A percentile compares a stretch with the other conserved stretches of the same genome.
Evolutionary conservation across 768 basidiomycete species (phyloP).

Genomic region (Psilocybe subaeruginosa): DNA sequence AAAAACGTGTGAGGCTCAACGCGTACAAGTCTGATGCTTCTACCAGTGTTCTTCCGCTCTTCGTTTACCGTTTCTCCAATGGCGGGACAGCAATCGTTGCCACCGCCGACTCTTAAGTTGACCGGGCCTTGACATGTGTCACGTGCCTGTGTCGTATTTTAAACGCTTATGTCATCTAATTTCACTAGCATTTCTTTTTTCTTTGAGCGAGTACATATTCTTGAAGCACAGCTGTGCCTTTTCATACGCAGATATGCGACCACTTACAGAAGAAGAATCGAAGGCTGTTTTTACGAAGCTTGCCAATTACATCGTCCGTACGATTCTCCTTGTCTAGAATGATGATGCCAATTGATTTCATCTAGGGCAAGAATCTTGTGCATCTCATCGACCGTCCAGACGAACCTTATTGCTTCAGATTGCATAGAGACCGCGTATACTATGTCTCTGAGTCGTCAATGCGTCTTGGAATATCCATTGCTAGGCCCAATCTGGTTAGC

Average conservation of each 20-base stretch:
- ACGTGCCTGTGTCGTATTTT: no score
- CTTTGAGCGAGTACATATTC: no score
- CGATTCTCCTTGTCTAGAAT: neutral
- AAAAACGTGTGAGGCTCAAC: no score
- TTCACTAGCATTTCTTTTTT: no score
- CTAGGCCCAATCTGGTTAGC: constrained; percentile 88
- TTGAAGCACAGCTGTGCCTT: no score
- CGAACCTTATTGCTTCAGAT: constrained; percentile 93
- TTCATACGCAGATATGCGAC: constrained; percentile 66
- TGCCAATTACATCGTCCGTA: constrained; percentile 91
- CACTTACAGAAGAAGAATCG: constrained; percentile 95
- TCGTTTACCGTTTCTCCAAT: no score
- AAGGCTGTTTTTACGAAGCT: constrained; percentile 96
- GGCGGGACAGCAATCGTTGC: no score
- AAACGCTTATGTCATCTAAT: no score
- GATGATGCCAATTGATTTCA: constrained; percentile 2
- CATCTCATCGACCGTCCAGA: constrained; percentile 94
- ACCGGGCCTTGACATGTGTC: no score
- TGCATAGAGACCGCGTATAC: constrained; percentile 94
- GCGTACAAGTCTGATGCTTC: no score
- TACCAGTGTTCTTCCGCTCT: no score
- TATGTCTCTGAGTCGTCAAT: constrained; percentile 96
- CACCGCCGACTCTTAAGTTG: no score
- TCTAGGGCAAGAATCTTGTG: constrained; percentile 92
- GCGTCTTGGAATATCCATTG: constrained; percentile 90